phyloP scores from a whole-genome alignment of 2,329 filamentous ascomycete species.

The Endothia cerciana region DNA sequence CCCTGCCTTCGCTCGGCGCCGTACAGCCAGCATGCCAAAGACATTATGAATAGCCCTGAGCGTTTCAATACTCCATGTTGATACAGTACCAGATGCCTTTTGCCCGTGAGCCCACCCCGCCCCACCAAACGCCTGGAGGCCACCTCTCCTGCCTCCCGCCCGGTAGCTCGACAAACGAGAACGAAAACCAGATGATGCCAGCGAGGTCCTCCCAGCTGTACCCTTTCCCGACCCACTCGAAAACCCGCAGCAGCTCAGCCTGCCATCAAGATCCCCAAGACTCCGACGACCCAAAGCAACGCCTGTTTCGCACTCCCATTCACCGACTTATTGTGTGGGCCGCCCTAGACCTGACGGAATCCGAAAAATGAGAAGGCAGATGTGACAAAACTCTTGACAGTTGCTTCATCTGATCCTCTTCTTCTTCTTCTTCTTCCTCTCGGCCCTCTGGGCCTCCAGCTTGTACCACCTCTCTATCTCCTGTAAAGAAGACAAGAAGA shows the following conservation, averaged over 20 bases:
- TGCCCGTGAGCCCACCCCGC: not conserved
- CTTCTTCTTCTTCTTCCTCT: slow-evolving; percentile 25
- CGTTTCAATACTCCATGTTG: not conserved
- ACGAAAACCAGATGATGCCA: not conserved
- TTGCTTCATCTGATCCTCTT: slow-evolving; percentile 15
- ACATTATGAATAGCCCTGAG: not conserved
- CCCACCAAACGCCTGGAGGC: slow-evolving; percentile 2
- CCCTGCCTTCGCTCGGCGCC: not conserved
- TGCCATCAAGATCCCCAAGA: not conserved
- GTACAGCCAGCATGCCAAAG: not conserved
- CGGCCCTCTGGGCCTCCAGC: slow-evolving; percentile 17
- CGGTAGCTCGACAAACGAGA: not conserved
- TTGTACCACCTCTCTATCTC: slow-evolving; percentile 29
- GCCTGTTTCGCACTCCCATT: not conserved
- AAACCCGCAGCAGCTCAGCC: not conserved
- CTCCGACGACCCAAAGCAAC: not conserved
- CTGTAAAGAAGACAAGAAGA: no score
- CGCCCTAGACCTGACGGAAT: not conserved
- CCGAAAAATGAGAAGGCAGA: not conserved
- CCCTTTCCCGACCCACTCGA: not conserved
- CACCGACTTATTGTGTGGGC: not conserved
- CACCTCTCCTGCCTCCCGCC: slow-evolving; percentile 3
- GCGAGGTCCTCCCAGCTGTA: not conserved
- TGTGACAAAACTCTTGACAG: not conserved
- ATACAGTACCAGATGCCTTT: not conserved